Percentiles rank a stretch among this genome's conserved stretches.
phyloP scores from a whole-genome alignment of 2,329 filamentous ascomycete genomes.

The Celoporthe dispersa region DNA sequence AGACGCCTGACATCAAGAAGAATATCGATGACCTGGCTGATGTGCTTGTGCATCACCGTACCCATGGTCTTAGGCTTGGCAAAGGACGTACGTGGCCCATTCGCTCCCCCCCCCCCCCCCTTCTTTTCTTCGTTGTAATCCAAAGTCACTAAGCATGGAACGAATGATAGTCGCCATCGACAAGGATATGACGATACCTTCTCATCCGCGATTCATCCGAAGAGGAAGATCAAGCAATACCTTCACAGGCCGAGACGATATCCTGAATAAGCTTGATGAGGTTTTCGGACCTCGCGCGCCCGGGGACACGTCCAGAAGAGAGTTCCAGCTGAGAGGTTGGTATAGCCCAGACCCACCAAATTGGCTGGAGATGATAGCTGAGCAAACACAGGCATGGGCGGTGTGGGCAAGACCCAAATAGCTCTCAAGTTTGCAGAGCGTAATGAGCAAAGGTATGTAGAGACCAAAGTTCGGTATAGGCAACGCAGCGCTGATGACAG shows the following conservation, averaged over 20 bases:
- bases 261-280: conserved; percentile 32
- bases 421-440: no score
- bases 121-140: neutral
- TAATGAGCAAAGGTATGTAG: no score
- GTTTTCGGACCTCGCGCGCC: conserved; percentile 27
- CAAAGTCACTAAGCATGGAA: neutral
- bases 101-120: neutral
- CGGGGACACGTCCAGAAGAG: neutral
- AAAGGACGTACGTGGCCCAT: conserved; percentile 32
- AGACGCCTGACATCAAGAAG: conserved; percentile 16
- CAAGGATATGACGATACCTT: conserved; percentile 29
- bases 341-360: no score
- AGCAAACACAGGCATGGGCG: no score
- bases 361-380: no score
- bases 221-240: conserved; percentile 30
- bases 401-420: no score
- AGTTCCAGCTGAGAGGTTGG: no score
- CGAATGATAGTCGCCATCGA: conserved; percentile 24
- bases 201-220: conserved; percentile 9
- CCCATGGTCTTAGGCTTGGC: conserved; percentile 32
- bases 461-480: no score
- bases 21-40: conserved; percentile 33
- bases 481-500: no score
- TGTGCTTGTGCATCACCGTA: conserved; percentile 24
- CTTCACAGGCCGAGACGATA: conserved; percentile 36